Evolutionary conservation across 2,329 filamentous ascomycete genomes (phyloP), one percentile per base, ranked within the genome.

Genomic region (Xenosphaeropsis pyriputrescens): DNA sequence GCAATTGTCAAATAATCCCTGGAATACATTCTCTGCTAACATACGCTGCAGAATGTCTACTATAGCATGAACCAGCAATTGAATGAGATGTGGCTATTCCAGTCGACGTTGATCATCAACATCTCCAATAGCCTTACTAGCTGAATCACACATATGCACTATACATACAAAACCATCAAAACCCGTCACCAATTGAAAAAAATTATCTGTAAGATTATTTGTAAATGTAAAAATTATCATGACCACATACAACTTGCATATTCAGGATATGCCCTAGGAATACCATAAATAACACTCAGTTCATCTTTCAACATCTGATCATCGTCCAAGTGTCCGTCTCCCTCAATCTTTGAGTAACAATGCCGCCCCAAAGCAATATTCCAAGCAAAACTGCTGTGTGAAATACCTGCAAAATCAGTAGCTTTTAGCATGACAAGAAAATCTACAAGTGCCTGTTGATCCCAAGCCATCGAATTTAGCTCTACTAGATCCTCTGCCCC

Each of bases 391-490:
- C 53, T 59, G 43, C 62, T 65, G 47, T 56, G 57, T n/a, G 57
- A 54, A 7, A 60, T 51, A 1, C 64, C 64, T 2, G 56, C 52
- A 38, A 66, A 57, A 14, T 57, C 46, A 19, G 55, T 57, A 9
- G 59, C 56, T n/a, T 59, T 49, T 36, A 60, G 49, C 47, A 67
- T 48, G 6, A 68, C 55, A 48, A 67, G 60, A 47, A 62, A 67
- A 50, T 70, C 65, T 4, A 68, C 57, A 29, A 67, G 49, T 1
- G 56, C 58, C 30, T 59, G 57, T 51, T 68, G 64, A 46, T 67
- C 63, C 54, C 56, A 64, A 5, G 50, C 57, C 33, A 68, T 45
- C 12, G 35, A 33, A 6, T 54, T 34, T 4, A 67, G 49, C 12
- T 40, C 40, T 13, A 35, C 41, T 1, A 52, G 44, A 34, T 64